phyloP scores from a whole-genome alignment of 2,329 filamentous ascomycete genomes.

The Blastomyces emzantsi region DNA sequence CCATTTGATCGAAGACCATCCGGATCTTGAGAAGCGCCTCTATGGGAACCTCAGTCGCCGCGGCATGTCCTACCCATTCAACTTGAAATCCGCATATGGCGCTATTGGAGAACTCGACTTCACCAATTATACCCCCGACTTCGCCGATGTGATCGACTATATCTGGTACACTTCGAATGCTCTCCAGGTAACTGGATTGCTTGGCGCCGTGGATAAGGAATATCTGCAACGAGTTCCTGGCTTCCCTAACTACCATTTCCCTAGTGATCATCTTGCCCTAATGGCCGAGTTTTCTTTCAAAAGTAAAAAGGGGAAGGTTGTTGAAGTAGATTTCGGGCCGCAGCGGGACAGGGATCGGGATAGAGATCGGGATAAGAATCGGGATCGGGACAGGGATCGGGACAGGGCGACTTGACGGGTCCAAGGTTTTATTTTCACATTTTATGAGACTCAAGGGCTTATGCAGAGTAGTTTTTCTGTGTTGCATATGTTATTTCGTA shows the following conservation, averaged over 20 bases:
- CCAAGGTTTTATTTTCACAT: conserved; percentile 31
- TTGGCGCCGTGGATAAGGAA: conserved; percentile 76
- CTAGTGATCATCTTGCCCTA: conserved; percentile 83
- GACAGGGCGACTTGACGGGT: conserved; percentile 14
- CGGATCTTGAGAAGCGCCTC: conserved; percentile 67
- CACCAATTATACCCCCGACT: conserved; percentile 95
- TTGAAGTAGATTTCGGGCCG: conserved; percentile 54
- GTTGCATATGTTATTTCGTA: conserved; percentile 30
- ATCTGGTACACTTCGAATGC: conserved; percentile 95
- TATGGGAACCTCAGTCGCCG: conserved; percentile 91
- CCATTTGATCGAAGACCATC: conserved; percentile 65
- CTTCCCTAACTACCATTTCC: conserved; percentile 91
- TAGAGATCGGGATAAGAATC: conserved; percentile 20
- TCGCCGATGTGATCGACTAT: conserved; percentile 87
- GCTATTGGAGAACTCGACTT: conserved; percentile 80
- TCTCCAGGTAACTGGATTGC: conserved; percentile 70
- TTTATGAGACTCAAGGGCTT: conserved; percentile 32
- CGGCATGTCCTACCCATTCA: conserved; percentile 92
- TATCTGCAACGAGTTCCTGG: conserved; percentile 82
- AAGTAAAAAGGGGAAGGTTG: conserved; percentile 67
- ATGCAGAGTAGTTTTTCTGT: conserved; percentile 25
- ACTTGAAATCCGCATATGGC: conserved; percentile 79
- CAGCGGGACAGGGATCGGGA: conserved; percentile 26
- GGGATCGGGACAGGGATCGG: conserved; percentile 5
- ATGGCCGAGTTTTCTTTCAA: conserved; percentile 87